A percentile compares a stretch with the other conserved stretches of the same genome.
Evolutionary conservation across 257 asterid species (phyloP).

Genomic region (Lycium ferocissimum): DNA sequence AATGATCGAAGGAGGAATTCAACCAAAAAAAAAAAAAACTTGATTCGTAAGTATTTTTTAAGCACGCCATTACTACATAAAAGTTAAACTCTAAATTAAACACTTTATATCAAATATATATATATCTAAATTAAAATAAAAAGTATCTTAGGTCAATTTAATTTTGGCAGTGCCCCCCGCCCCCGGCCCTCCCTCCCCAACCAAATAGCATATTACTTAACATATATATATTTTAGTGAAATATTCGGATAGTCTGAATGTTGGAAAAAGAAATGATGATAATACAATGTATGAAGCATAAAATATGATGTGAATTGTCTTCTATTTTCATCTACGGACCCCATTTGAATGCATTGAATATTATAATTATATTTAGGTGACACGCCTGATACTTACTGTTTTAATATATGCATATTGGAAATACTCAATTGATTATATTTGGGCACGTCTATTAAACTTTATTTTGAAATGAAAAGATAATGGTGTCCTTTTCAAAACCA

Average conservation of each 20-base stretch:
- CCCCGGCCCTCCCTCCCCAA: too few relatives aligned
- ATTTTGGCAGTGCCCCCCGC: too few relatives aligned
- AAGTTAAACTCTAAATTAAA: too few relatives aligned
- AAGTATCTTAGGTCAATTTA: too few relatives aligned
- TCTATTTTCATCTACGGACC: slow-evolving; percentile 16
- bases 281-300: slow-evolving; percentile 29
- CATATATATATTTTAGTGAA: neutral
- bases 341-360: slow-evolving; percentile 42
- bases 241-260: neutral
- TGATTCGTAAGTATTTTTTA: too few relatives aligned
- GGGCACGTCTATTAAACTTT: slow-evolving; percentile 69
- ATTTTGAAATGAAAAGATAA: slow-evolving; percentile 42
- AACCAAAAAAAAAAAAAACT: too few relatives aligned
- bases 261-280: neutral
- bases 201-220: neutral
- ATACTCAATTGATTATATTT: slow-evolving; percentile 61
- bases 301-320: neutral
- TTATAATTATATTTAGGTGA: slow-evolving; percentile 51
- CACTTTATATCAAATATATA: too few relatives aligned
- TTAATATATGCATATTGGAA: slow-evolving; percentile 35
- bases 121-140: too few relatives aligned
- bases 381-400: slow-evolving; percentile 58
- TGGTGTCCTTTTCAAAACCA: slow-evolving; percentile 39
- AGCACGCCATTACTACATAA: too few relatives aligned
- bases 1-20: too few relatives aligned